Percentiles rank a stretch among this genome's conserved stretches.
Evolutionary conservation across 2,329 filamentous ascomycete genomes (phyloP).

Genomic region (Alternaria alternata): DNA sequence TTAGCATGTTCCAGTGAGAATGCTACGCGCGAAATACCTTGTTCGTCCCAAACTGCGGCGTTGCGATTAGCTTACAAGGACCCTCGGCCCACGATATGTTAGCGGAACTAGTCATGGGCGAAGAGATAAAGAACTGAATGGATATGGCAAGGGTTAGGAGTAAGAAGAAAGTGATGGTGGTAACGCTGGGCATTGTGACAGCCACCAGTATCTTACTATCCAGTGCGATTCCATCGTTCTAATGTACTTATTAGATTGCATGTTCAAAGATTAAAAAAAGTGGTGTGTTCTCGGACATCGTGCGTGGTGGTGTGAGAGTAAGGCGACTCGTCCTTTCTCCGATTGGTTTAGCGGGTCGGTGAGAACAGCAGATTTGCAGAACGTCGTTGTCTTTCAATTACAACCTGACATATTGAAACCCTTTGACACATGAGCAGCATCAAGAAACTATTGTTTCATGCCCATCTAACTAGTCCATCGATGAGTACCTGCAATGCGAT

Average conservation of each 20-base stretch:
- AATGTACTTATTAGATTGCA: neutral
- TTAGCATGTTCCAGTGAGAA: neutral
- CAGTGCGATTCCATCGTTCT: neutral
- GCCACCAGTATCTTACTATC: neutral
- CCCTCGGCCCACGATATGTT: slow-evolving; percentile 42
- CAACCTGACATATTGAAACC: neutral
- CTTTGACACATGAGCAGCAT: neutral
- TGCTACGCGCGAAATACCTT: slow-evolving; percentile 23
- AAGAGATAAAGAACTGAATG: slow-evolving; percentile 12
- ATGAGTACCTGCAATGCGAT: slow-evolving; percentile 31
- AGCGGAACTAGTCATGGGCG: slow-evolving; percentile 8
- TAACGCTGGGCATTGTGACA: slow-evolving; percentile 17
- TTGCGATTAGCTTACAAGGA: slow-evolving; percentile 38
- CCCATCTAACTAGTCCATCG: slow-evolving; percentile 31
- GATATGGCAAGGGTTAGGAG: slow-evolving; percentile 12
- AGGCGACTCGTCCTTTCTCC: slow-evolving; percentile 8
- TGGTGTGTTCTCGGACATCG: slow-evolving; percentile 21
- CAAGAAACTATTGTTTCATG: slow-evolving; percentile 2
- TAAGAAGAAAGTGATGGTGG: slow-evolving; percentile 12
- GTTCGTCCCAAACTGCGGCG: slow-evolving; percentile 43
- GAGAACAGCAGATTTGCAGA: neutral
- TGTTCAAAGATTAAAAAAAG: neutral
- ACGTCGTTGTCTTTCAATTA: neutral
- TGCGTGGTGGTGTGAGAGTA: slow-evolving; percentile 27
- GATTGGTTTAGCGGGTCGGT: neutral